Evolutionary conservation across 768 basidiomycete species (phyloP).

Genomic region (Agaricus blazei): DNA sequence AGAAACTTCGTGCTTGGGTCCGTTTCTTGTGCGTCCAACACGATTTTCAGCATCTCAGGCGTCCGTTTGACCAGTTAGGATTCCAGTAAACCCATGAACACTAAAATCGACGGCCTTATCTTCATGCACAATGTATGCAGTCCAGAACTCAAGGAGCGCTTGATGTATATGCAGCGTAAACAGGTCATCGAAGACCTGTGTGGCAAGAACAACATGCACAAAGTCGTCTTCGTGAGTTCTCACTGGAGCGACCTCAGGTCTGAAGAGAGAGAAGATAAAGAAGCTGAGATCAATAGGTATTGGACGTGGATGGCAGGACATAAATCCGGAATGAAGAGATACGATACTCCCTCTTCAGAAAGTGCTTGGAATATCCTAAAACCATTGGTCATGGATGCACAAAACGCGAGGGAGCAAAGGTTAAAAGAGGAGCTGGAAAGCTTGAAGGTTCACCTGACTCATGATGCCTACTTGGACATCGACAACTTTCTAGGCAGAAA

Average conservation of each 20-base stretch:
- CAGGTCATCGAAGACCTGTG: conserved; percentile 1
- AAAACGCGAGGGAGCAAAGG: background rate
- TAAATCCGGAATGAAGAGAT: background rate
- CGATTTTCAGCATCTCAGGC: no score
- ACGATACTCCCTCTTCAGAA: background rate
- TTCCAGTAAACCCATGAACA: background rate
- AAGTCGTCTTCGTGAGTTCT: conserved; percentile 2
- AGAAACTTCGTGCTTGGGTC: background rate
- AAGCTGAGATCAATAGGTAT: background rate
- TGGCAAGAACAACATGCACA: background rate
- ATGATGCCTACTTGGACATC: background rate
- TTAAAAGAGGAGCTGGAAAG: background rate
- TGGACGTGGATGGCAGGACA: background rate
- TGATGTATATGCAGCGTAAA: background rate
- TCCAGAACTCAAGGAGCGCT: background rate
- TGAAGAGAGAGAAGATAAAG: background rate
- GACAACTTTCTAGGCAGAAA: background rate
- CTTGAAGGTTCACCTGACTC: background rate
- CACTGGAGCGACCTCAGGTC: background rate
- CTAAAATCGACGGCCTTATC: conserved; percentile 1
- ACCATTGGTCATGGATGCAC: background rate
- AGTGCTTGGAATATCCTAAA: background rate
- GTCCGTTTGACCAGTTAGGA: background rate
- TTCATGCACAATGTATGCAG: background rate
- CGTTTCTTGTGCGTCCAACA: background rate